Evolutionary conservation across 2,329 filamentous ascomycete species (phyloP).

Genomic region (Venturia effusa): DNA sequence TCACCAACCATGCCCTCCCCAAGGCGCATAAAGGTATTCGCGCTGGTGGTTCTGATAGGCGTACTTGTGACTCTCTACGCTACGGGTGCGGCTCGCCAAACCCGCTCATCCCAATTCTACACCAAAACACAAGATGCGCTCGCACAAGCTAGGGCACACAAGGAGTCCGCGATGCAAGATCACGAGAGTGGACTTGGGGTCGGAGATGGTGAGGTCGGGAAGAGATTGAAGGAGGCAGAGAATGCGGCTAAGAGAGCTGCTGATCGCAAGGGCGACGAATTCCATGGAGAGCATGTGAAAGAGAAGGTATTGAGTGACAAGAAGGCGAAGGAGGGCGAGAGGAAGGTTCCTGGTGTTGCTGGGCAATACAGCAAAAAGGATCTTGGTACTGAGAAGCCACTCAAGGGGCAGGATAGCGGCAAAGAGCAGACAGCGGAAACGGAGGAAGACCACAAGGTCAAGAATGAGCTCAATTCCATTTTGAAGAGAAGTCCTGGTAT

Average conservation of each 20-base stretch:
- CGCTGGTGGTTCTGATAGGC: conserved; percentile 52
- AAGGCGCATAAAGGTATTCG: conserved; percentile 57
- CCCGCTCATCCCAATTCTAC: conserved; percentile 45
- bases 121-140: conserved; percentile 45
- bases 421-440: conserved; percentile 36
- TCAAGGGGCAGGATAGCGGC: conserved; percentile 22
- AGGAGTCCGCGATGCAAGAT: conserved; percentile 32
- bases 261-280: conserved; percentile 52
- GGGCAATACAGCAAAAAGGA: conserved; percentile 17
- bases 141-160: conserved; percentile 24
- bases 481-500: conserved; percentile 75
- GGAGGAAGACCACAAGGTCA: conserved; percentile 51
- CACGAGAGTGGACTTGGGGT: conserved; percentile 39
- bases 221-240: conserved; percentile 57
- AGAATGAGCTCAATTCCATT: conserved; percentile 64
- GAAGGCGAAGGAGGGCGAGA: conserved; percentile 13
- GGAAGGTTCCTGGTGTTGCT: conserved; percentile 13
- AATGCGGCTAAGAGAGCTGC: conserved; percentile 57
- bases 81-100: conserved; percentile 47
- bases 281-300: conserved; percentile 23
- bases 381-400: conserved; percentile 22
- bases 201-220: conserved; percentile 44
- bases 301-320: conserved; percentile 15
- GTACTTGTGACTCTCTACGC: conserved; percentile 64
- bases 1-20: conserved; percentile 8